Evolutionary conservation across 176 grass and related monocot species (phyloP), one percentile per base, ranked within the genome.

Genomic region (Aegilops bicornis): DNA sequence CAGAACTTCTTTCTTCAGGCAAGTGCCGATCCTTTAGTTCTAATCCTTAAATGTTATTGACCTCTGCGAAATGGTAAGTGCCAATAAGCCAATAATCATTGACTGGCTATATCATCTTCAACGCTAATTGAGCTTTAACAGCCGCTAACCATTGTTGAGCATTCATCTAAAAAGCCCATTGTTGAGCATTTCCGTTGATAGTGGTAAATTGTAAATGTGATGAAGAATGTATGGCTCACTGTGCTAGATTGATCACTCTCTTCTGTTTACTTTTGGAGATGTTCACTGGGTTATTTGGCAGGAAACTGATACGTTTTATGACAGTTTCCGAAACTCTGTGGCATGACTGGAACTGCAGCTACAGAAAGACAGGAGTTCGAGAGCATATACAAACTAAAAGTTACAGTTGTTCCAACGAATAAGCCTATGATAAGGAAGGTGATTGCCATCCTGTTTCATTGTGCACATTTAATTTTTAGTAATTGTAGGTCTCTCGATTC

Each of bases 1-100:
- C 96, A 98, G 77, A 98, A 98, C 79, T 98, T 98, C 86, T 98
- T 98, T 93, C 96, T 98, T 84, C 94, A 97, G 92, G 94, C 79
- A 84, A 96, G 85, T 88, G 62, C 36, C 36, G 45, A 27, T 79
- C 12, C 15, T 78, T 73, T 19, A 76, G 7, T 62, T 89, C 66
- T 63, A 80, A 62, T 76, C 32, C 11, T 68, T 79, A 64, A 25
- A 83, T 22, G 50, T 22, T 80, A 20, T 2, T 30, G 30, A 58
- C 20, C 69, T 86, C 8, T 78, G n/a, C 30, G 15, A 67, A 78
- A 78, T 78, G 62, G 10, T 22, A 85, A 77, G 22, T 27, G 30
- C 13, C 22, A 56, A 58, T 54, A 40, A 25, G 43, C 13, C 30
- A 56, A 58, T 54, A 40, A 68, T 54, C 43, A 36, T 66, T 6